Evolutionary conservation across 208 protist genomes (phyloP).

Genomic region (Novymonas esmeraldas): DNA sequence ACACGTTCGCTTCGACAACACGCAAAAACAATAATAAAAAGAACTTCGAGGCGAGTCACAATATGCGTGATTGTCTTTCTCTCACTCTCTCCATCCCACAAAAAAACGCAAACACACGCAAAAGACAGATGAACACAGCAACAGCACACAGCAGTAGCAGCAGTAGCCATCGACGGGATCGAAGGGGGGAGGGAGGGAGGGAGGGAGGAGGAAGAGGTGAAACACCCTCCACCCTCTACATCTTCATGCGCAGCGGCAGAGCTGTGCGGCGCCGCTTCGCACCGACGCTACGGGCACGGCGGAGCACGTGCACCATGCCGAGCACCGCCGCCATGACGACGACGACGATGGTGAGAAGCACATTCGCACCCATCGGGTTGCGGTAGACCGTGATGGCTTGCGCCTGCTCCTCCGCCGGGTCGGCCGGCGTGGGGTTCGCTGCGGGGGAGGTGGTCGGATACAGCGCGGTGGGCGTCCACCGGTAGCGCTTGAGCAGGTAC

Average conservation of each 20-base stretch:
- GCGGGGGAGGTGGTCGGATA: neutral
- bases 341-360: slow-evolving; percentile 32
- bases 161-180: too few species aligned
- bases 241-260: slow-evolving; percentile 22
- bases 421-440: neutral
- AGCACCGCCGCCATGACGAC: slow-evolving; percentile 23
- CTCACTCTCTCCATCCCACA: too few species aligned
- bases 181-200: too few species aligned
- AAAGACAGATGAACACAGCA: too few species aligned
- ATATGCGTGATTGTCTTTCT: too few species aligned
- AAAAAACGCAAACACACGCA: too few species aligned
- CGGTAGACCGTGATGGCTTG: slow-evolving; percentile 4
- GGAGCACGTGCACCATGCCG: slow-evolving; percentile 28
- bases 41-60: too few species aligned
- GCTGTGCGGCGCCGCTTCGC: slow-evolving; percentile 11
- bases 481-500: slow-evolving; percentile 37
- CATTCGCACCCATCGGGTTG: slow-evolving; percentile 18
- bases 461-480: slow-evolving; percentile 39
- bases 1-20: too few species aligned
- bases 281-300: neutral
- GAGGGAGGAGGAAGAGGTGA: too few species aligned
- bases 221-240: slow-evolving; percentile 1
- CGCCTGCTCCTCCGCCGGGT: neutral
- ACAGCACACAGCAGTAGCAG: too few species aligned
- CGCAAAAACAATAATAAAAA: too few species aligned